These are phyloP conservation scores for Nematocida major DNA, from an alignment of 371 early-diverging fungal species.

Conservation along the genomic window DNA sequence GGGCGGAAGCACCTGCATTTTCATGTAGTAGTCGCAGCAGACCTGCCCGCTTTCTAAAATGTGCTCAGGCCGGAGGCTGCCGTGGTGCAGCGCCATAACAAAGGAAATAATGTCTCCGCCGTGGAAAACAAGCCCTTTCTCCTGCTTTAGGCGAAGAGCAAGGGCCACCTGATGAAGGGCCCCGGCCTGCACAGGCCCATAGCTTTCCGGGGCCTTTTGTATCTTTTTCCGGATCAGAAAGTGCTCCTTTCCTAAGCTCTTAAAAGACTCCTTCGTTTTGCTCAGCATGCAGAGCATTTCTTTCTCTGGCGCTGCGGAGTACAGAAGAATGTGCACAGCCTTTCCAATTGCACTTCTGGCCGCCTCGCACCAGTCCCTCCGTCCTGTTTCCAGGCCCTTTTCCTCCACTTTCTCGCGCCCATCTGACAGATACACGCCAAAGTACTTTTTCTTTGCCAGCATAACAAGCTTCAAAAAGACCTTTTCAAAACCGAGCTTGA, in stretches of 20 bases:
- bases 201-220: conserved; percentile 81
- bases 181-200: conserved; percentile 71
- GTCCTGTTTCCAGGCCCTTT: conserved; percentile 91
- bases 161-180: conserved; percentile 90
- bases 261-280: conserved; percentile 72
- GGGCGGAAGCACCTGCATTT: conserved; percentile 87
- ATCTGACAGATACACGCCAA: conserved; percentile 70
- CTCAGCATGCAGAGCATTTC: conserved; percentile 64
- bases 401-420: conserved; percentile 71
- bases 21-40: conserved; percentile 88
- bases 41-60: conserved; percentile 67
- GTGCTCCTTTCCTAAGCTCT: conserved; percentile 71
- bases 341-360: conserved; percentile 76
- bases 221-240: conserved; percentile 79
- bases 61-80: conserved; percentile 73
- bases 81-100: conserved; percentile 73
- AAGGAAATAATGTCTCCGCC: conserved; percentile 88
- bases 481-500: conserved; percentile 95
- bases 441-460: conserved; percentile 98
- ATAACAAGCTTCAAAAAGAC: conserved; percentile 81
- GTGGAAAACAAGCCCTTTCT: conserved; percentile 68
- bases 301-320: not conserved
- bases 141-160: conserved; percentile 73
- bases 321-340: conserved; percentile 63
- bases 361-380: conserved; percentile 92